These are phyloP conservation scores for Ciborinia camelliae DNA, from an alignment of 2,329 filamentous ascomycete genomes.

Conservation along the genomic window DNA sequence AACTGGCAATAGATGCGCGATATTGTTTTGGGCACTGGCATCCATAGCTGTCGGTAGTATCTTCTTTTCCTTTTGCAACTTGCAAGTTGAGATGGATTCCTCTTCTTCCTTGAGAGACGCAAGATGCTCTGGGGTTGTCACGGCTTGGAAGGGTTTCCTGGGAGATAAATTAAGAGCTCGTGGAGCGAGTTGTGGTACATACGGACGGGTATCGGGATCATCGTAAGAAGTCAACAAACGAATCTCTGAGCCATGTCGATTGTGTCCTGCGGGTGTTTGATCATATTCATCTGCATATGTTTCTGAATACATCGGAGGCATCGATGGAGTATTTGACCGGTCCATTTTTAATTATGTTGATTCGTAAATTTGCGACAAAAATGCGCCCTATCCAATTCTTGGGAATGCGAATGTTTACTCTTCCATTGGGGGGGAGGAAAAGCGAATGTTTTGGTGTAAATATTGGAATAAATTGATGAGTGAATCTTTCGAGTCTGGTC, in stretches of 20 bases:
- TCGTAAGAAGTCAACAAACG: slow-evolving; percentile 62
- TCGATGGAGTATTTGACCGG: slow-evolving; percentile 48
- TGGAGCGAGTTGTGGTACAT: slow-evolving; percentile 44
- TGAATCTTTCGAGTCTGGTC: no score
- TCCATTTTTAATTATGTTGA: slow-evolving; percentile 31
- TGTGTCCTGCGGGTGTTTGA: slow-evolving; percentile 43
- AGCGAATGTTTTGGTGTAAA: slow-evolving; percentile 4
- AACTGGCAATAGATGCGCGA: slow-evolving; percentile 45
- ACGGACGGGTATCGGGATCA: slow-evolving; percentile 52
- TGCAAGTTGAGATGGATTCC: slow-evolving; percentile 37
- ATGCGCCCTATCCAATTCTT: slow-evolving; percentile 12
- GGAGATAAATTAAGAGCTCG: slow-evolving; percentile 31
- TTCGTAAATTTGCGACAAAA: slow-evolving; percentile 25
- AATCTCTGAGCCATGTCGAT: slow-evolving; percentile 49
- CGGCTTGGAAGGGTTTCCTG: slow-evolving; percentile 21
- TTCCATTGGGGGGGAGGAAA: slow-evolving; percentile 3
- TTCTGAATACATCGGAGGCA: slow-evolving; percentile 54
- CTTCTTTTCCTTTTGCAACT: slow-evolving; percentile 37
- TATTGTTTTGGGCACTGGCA: slow-evolving; percentile 32
- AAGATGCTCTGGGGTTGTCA: slow-evolving; percentile 40
- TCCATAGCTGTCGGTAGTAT: neutral
- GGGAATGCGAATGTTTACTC: slow-evolving; percentile 14
- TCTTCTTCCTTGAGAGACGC: slow-evolving; percentile 42
- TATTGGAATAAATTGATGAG: neutral
- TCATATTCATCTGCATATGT: slow-evolving; percentile 53